Conservation (phyloP, 2,329 filamentous ascomycete genomes). For the Pseudogymnoascus sp. region DNA sequence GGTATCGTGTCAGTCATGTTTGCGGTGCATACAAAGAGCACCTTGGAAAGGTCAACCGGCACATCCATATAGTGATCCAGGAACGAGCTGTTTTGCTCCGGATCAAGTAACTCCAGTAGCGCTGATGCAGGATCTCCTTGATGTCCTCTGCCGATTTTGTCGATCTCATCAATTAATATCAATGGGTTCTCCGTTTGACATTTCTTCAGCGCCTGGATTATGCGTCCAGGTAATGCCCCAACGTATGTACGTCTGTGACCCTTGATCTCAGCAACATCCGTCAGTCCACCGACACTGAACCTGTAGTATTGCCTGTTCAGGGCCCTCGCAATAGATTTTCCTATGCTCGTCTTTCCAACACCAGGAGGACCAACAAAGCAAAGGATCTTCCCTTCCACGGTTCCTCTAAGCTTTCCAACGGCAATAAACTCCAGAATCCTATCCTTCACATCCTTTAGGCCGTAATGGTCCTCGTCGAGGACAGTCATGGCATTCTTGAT, state of each 20-base stretch:
- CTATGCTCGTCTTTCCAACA: conserved; percentile 97
- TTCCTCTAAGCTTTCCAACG: conserved; percentile 91
- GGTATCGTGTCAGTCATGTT: conserved; percentile 99
- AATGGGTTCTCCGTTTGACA: conserved; percentile 97
- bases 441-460: conserved; percentile 95
- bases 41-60: conserved; percentile 92
- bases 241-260: conserved; percentile 95
- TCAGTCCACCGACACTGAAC: conserved; percentile 94
- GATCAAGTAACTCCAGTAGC: conserved; percentile 85
- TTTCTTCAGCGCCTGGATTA: conserved; percentile 97
- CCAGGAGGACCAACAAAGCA: conserved; percentile 96
- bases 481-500: conserved; percentile 87
- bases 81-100: conserved; percentile 96
- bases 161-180: conserved; percentile 92
- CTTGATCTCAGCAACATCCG: conserved; percentile 98
- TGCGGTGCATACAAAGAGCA: conserved; percentile 95
- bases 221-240: conserved; percentile 86
- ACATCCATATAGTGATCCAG: conserved; percentile 98
- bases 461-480: conserved; percentile 93
- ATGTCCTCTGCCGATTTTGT: conserved; percentile 95
- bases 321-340: conserved; percentile 92
- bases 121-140: conserved; percentile 95
- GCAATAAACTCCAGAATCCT: conserved; percentile 97
- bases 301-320: conserved; percentile 95
- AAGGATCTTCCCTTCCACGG: conserved; percentile 95